Base-by-base conservation (phyloP, 768 basidiomycete genomes). In the Terana coerulea region DNA sequence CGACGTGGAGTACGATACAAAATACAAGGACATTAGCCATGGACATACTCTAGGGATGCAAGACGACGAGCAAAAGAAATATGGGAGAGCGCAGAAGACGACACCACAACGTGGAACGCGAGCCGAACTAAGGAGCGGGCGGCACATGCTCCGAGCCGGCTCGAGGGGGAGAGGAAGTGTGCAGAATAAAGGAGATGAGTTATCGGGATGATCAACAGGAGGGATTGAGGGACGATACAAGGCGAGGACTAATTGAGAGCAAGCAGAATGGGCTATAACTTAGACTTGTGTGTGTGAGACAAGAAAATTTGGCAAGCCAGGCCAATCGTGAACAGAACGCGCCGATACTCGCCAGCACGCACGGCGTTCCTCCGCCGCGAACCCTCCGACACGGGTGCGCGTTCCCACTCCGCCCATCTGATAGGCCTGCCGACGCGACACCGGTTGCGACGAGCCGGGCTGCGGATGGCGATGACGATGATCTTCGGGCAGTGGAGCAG, bases 1-100 rank as follows among this genome's bases (percentile, higher is more conserved):
- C 42, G 12, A 33, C n/a, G 45, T 31, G 43, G 45, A 17, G 45
- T 46, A 46, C 45, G 45, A 33, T 33, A 46, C 45, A 46, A 46
- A 33, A 46, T 33, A 46, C 21, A 21, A 31, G 45, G 30, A 22
- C 19, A 30, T 22, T 14, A 6, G 45, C 30, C 45, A 15, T 33
- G 5, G 26, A 30, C 14, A 29, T 46, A 46, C 45, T 46, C 45
- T 46, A 46, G 17, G 25, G 42, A 43, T 26, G 42, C 42, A 43
- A 17, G 42, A 43, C 42, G 26, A 43, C 24, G 17, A 43, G 42
- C 42, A 24, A 43, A 43, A 28, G 26, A n/a, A 40, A 19, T 19
- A 15, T 40, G 25, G 21, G 39, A 40, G 39, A 40, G 39, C 39
- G 21, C 39, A 21, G 25, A 40, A 19, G 21, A 40, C 21, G 25